phyloP scores from a whole-genome alignment of 2,329 filamentous ascomycete species.

The Claviceps sp. region DNA sequence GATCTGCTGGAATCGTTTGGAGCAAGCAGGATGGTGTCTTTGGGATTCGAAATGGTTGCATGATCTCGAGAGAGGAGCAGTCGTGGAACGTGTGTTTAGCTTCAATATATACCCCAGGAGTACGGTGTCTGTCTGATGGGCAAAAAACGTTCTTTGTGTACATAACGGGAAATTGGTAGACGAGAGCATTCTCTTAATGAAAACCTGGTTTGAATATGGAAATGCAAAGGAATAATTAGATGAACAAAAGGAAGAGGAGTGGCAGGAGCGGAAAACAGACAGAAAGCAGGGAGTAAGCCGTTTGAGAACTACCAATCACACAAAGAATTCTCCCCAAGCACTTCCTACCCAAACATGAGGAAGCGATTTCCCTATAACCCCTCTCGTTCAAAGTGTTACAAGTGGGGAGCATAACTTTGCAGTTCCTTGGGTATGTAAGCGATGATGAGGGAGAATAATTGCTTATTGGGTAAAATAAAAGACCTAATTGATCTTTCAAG shows the following conservation, averaged over 20 bases:
- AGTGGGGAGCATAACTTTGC: too few relatives aligned
- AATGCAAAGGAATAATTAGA: neutral
- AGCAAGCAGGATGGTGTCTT: neutral
- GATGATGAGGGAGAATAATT: too few relatives aligned
- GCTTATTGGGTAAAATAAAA: too few relatives aligned
- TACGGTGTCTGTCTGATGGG: neutral
- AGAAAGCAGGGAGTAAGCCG: neutral
- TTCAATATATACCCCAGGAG: neutral
- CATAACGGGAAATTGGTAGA: neutral
- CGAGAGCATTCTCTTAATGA: neutral
- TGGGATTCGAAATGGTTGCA: neutral
- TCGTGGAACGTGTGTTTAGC: neutral
- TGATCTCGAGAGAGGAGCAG: neutral
- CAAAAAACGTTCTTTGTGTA: neutral
- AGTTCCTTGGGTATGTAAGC: too few relatives aligned
- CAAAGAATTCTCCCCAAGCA: too few relatives aligned
- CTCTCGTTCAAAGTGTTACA: too few relatives aligned
- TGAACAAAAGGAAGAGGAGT: neutral
- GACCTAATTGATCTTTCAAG: too few relatives aligned
- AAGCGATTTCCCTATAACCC: too few relatives aligned
- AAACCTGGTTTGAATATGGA: neutral
- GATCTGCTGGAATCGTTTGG: neutral
- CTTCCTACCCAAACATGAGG: too few relatives aligned
- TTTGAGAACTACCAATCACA: too few relatives aligned
- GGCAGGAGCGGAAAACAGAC: too few relatives aligned